Percentiles rank a stretch among this genome's conserved stretches.
Conservation (phyloP, 345 rosid species). For the Litchi chinensis region DNA sequence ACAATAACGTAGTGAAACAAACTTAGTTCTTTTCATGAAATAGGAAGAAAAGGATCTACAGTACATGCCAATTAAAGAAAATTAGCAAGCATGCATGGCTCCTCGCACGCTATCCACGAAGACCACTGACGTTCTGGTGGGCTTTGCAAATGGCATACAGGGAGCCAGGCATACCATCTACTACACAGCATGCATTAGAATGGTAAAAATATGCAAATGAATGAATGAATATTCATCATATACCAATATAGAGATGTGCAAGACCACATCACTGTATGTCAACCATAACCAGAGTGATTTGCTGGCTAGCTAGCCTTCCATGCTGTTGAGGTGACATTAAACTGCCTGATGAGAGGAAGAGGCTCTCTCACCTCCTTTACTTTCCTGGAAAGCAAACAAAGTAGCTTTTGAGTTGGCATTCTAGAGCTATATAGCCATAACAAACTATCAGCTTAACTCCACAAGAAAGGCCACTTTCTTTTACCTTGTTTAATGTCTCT, state of each 20-base stretch:
- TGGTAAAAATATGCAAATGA: constrained; percentile 7
- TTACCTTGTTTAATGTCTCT: not conserved
- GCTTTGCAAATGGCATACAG: constrained; percentile 57
- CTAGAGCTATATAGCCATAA: too few relatives aligned
- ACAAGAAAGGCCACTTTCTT: too few relatives aligned
- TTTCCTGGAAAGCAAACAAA: too few relatives aligned
- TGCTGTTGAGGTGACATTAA: not conserved
- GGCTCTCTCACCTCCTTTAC: too few relatives aligned
- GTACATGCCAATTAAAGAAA: not conserved
- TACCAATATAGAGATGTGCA: not conserved
- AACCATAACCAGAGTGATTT: not conserved
- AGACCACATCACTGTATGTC: not conserved
- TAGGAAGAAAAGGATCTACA: not conserved
- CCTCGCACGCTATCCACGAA: constrained; percentile 56
- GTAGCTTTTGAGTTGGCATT: too few relatives aligned
- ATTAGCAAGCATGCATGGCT: constrained; percentile 47
- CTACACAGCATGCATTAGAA: not conserved
- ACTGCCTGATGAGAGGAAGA: too few relatives aligned
- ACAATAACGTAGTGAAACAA: not conserved
- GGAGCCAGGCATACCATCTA: constrained; percentile 56
- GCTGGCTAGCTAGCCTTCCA: not conserved
- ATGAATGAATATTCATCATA: not conserved
- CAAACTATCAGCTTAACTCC: too few relatives aligned
- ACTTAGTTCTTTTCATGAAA: not conserved
- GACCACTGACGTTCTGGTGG: constrained; percentile 39